phyloP scores from a whole-genome alignment of 2,329 filamentous ascomycete species.

The Exserohilum rostratum region DNA sequence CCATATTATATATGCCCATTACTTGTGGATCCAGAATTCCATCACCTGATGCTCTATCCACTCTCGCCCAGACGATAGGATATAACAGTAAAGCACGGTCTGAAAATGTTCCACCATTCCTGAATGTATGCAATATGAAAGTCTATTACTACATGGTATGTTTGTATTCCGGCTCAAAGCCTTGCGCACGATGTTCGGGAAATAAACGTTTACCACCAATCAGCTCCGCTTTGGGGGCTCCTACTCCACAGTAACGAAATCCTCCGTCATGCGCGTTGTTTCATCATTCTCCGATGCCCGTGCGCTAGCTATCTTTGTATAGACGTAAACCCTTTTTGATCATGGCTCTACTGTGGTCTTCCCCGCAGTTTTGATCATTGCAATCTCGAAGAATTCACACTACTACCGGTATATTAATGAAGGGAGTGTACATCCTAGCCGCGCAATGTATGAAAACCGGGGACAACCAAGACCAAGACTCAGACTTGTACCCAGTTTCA shows the following conservation, averaged over 20 bases:
- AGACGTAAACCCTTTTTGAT: background rate
- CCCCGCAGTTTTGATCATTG: constrained; percentile 1
- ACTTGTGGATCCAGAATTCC: background rate
- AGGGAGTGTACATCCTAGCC: background rate
- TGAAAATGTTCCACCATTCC: background rate
- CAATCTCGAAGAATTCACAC: background rate
- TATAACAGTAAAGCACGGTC: background rate
- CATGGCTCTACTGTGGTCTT: background rate
- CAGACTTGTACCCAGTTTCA: background rate
- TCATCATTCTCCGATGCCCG: background rate
- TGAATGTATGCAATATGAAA: background rate
- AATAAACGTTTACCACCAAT: background rate
- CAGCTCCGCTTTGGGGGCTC: background rate
- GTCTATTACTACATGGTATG: background rate
- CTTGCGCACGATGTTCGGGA: background rate
- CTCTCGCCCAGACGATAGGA: background rate
- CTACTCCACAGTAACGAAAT: constrained; percentile 2
- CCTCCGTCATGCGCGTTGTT: constrained; percentile 3
- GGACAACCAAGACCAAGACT: background rate
- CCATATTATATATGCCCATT: background rate
- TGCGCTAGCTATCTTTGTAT: constrained; percentile 1
- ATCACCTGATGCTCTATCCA: background rate
- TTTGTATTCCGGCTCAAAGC: background rate
- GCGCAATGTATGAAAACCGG: background rate
- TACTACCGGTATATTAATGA: background rate